A percentile compares a stretch with the other conserved stretches of the same genome.
These are phyloP conservation scores for Aspergillus fumigatus DNA, from an alignment of 2,329 filamentous ascomycete species.

Conservation along the genomic window DNA sequence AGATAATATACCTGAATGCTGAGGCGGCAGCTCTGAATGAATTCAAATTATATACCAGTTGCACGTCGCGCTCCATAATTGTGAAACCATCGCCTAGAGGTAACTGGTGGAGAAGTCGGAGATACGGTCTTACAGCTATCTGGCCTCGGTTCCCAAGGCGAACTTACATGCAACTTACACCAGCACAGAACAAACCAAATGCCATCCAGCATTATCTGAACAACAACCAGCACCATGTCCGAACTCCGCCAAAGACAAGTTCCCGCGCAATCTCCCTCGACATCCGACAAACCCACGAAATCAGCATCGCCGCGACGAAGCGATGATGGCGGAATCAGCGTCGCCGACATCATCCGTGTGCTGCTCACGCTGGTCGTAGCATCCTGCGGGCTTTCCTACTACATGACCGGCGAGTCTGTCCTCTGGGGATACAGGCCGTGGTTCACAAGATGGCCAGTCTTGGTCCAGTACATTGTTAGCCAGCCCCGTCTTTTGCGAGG, in stretches of 20 bases:
- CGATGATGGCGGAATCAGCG: constrained; percentile 32
- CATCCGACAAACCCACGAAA: constrained; percentile 3
- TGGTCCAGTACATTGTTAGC: constrained; percentile 59
- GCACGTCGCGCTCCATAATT: neutral
- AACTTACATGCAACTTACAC: neutral
- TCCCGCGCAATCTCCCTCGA: constrained; percentile 6
- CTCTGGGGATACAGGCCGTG: constrained; percentile 64
- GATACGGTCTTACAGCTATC: neutral
- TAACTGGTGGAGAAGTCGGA: neutral
- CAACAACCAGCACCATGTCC: constrained; percentile 18
- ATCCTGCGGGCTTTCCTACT: constrained; percentile 68
- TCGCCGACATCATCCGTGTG: constrained; percentile 65
- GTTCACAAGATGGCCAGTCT: constrained; percentile 55
- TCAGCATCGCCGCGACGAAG: constrained; percentile 10
- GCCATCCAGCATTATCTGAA: neutral
- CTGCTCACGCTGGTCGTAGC: constrained; percentile 62
- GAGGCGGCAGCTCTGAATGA: neutral
- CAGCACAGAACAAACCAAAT: neutral
- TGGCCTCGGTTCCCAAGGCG: neutral
- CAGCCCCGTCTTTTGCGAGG: neutral
- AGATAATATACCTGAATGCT: neutral
- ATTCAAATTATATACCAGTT: neutral
- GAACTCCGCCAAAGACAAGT: constrained; percentile 29
- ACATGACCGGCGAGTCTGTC: constrained; percentile 67
- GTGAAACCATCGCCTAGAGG: neutral